Base-by-base conservation (phyloP, 208 protist genomes). In the Naegleria lovaniensis region DNA sequence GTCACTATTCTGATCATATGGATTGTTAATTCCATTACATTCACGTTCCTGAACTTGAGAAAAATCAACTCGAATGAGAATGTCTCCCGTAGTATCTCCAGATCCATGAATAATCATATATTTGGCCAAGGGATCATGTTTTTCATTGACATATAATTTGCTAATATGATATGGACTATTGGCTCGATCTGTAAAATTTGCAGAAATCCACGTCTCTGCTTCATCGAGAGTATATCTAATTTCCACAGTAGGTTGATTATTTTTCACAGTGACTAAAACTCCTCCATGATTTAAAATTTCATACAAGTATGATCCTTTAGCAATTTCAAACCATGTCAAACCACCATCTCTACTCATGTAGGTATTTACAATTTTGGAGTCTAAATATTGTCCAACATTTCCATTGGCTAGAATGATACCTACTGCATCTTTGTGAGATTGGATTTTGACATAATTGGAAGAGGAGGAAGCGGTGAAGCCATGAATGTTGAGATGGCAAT, bases 321-420 rank as follows among this genome's bases (percentile, higher is more conserved):
- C 51, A 40, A 89, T 43, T 76, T 89, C 86, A 76, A 19, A 43
- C 86, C 86, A 89, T 11, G 0, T 40, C 25, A 89, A 59, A n/a
- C 86, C 86, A 43, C 33, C 86, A 41, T 89, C 86, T 43, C 86
- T 13, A n/a, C 40, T 58, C 25, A 89, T 36, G 33, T 89, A 89
- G 38, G 86, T 89, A 41, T 89, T 89, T 0, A 88, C 41, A 58
- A 25, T 58, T 38, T 22, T 15, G 9, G 5, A 11, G 15, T 89
- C 51, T 13, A 89, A 76, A 39, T 43, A n/a, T 29, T 76, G 51
- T 19, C 86, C 86, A n/a, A 76, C 38, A 33, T 89, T 89, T 33
- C 86, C 86, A 43, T 29, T 89, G 9, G 51, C 86, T 3, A 89
- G 5, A 43, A 89, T 39, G 9, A 89, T 36, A 39, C 86, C 86